Base-by-base conservation (phyloP, 2,329 filamentous ascomycete genomes). In the Metarhizium rileyi region DNA sequence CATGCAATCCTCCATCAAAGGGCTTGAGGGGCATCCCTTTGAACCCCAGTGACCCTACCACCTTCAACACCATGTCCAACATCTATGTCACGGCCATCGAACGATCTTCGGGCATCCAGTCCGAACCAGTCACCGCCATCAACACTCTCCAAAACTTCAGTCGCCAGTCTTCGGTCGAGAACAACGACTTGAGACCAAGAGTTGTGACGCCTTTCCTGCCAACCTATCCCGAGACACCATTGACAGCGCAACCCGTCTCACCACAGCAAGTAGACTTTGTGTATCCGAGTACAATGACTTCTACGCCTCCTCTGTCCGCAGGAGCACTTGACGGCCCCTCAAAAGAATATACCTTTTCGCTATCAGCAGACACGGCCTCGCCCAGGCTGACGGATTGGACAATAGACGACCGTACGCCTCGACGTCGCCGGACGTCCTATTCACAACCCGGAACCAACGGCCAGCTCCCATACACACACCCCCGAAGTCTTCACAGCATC, bases 31-130 rank as follows among this genome's bases (percentile, higher is more conserved):
- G 59, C 44, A 63, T 62, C 48, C 50, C 59, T 36, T 56, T 77
- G 36, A 74, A 83, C 56, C 75, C 77, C 27, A 75, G 71, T 51
- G 81, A 80, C 28, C 78, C 79, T 3, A 84, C 81, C 1, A 70
- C 78, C 22, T 82, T 83, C 67, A 84, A 84, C 64, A 84, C 81
- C 2, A 71, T 84, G 36, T 81, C 80, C 48, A 84, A 84, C 64
- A 76, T 80, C 52, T 84, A 84, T 58, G 75, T 77, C 25, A 78
- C 76, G 3, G 77, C 80, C 52, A 81, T 84, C 48, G 79, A 81
- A 63, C 75, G 78, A 44, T 73, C 76, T 26, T 75, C 77, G 1
- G 74, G 77, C 3, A 57, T 68, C 33, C 70, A 70, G 40, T 18
- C 70, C 30, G 70, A 74, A 35, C 71, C 75, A 7, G 59, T 76